Evolutionary conservation across 306 rosid species (phyloP), one percentile per base, ranked within the genome.

Genomic region (Cicer judaicum): DNA sequence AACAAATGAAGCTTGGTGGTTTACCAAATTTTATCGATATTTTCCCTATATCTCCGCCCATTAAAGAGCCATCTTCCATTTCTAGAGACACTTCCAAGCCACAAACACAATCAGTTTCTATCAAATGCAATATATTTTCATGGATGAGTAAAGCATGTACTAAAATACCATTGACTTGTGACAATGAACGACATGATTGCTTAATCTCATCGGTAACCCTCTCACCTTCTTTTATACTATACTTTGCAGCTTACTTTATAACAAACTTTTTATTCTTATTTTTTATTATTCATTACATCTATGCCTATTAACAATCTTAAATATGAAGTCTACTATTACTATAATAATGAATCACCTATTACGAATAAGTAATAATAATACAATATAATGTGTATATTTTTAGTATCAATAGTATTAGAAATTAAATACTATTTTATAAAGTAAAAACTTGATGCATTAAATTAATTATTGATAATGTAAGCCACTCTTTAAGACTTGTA

Each of bases 141-240:
- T 76, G 74, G 57, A 39, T 1, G 10, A 55, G 55, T 39, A 12
- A 44, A 1, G 21, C 64, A 70, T 50, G 10, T 52, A 52, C 72
- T 8, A 40, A 53, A 2, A n/a, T 8, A 4, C 49, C 74, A 18
- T 5, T 5, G 0, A 9, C 36, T 57, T 8, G 16, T 5, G 29
- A 46, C 7, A 21, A 65, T 54, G n/a, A 54, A 53, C 5, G 0
- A 0, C 65, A 21, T 8, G 14, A 39, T 0, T 11, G 14, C 18
- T 21, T 48, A 19, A 2, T 7, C n/a, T 19, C 67, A n/a, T 1
- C 1, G 73, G 79, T 75, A 64, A 52, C 10, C 34, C 48, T 40
- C 1, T 52, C 16, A 12, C 1, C 57, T 14, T 2, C 46, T 40
- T 10, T 8, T 5, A 3, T 38, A 6, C 7, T 49, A 2, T 10